Base-by-base conservation (phyloP, 2,329 filamentous ascomycete species). In the Trichophyton schoenleinii region DNA sequence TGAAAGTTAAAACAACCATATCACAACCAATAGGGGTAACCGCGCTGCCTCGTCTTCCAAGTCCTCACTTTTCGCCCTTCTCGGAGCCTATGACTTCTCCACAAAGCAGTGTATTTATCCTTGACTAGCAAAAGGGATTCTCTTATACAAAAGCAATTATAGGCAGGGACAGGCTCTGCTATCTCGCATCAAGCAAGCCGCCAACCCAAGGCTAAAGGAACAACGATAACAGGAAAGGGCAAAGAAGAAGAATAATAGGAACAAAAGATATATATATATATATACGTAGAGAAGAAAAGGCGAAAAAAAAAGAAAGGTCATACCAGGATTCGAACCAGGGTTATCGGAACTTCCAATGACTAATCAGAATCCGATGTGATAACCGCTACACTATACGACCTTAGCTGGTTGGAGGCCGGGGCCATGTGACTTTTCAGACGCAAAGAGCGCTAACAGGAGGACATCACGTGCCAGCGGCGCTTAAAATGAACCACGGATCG, bases 321-420 rank as follows among this genome's bases (percentile, higher is more conserved):
- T 55, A 31, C 52, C 52, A 55, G 52, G 52, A 55, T 55, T 55
- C 52, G 52, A 55, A 55, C 52, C 52, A 55, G 52, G 52, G 52
- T 55, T 55, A 55, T 55, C 52, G 52, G 52, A 55, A 55, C 28
- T 55, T 55, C 52, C 28, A 28, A 38, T 55, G 15, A 55, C 28
- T 55, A 55, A 55, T 55, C 52, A 55, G 52, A 55, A 55, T 55
- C 52, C 52, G 52, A 55, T 55, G 52, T 55, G 52, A 55, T 55
- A 31, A 55, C 52, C 52, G 52, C 52, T 55, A 55, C 52, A 55
- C 52, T 55, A 55, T 31, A 55, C 52, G 20, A 55, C 52, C 52
- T 55, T n/a, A 6, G n/a, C 41, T 55, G 52, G 7, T 38, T 28
- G 15, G 4, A 28, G 11, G 20, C 31, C 25, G n/a, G 31, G 28